phyloP scores from a whole-genome alignment of 2,329 filamentous ascomycete species.

The Coniochaeta sp. region DNA sequence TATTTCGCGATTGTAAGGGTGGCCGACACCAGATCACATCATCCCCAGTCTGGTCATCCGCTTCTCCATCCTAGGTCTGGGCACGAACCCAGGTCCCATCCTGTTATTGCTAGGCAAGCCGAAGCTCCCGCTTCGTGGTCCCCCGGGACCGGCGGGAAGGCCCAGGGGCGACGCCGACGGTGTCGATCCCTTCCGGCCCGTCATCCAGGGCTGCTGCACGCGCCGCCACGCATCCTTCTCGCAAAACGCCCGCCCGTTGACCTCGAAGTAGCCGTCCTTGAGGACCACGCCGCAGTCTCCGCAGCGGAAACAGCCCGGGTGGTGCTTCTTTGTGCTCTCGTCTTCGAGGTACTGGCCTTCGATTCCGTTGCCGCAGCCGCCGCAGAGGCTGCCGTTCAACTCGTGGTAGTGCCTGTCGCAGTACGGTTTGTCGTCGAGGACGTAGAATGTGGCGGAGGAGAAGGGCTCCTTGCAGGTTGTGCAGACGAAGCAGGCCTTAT shows the following conservation, averaged over 20 bases:
- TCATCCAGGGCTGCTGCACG: constrained; percentile 24
- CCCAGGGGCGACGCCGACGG: constrained; percentile 9
- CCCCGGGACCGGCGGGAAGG: constrained; percentile 14
- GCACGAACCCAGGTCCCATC: constrained; percentile 20
- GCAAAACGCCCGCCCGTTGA: constrained; percentile 72
- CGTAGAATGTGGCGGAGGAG: constrained; percentile 84
- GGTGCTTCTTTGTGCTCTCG: constrained; percentile 69
- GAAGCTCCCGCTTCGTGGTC: constrained; percentile 16
- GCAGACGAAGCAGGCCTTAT: constrained; percentile 93
- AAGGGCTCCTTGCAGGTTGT: constrained; percentile 76
- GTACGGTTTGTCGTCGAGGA: constrained; percentile 78
- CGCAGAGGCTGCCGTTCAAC: constrained; percentile 80
- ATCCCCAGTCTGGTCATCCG: constrained; percentile 53
- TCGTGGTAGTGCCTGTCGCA: constrained; percentile 90
- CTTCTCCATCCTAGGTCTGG: constrained; percentile 50
- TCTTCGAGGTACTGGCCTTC: constrained; percentile 93
- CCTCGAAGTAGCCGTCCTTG: constrained; percentile 84
- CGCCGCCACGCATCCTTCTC: constrained; percentile 72
- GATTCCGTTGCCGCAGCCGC: constrained; percentile 73
- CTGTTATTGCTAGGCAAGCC: constrained; percentile 22
- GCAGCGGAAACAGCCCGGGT: constrained; percentile 81
- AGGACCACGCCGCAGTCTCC: constrained; percentile 67
- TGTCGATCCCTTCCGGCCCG: neutral
- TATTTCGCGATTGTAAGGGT: neutral
- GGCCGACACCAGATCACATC: constrained; percentile 32